These are phyloP conservation scores for Kodamaea sagamina DNA, from an alignment of 805 yeast species.

Conservation along the genomic window DNA sequence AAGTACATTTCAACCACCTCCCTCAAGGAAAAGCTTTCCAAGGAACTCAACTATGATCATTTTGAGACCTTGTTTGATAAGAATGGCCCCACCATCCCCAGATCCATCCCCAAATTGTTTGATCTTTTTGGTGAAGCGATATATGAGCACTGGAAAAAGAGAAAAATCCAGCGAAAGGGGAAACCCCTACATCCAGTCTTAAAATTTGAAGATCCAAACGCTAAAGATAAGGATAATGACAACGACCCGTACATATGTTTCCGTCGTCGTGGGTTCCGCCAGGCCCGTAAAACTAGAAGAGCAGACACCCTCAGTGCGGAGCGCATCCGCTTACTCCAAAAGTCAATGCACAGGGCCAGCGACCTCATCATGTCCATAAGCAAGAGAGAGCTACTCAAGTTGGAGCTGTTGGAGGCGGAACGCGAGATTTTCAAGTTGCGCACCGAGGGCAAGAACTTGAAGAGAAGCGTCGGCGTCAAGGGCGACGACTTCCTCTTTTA, in stretches of 20 bases:
- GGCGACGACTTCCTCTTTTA: conserved; percentile 85
- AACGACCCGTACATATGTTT: conserved; percentile 94
- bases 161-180: conserved; percentile 74
- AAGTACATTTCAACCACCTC: conserved; percentile 52
- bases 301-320: conserved; percentile 91
- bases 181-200: conserved; percentile 70
- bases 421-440: conserved; percentile 70
- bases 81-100: conserved; percentile 21
- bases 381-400: conserved; percentile 67
- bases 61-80: conserved; percentile 63
- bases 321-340: conserved; percentile 68
- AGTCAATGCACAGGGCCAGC: conserved; percentile 75
- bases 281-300: conserved; percentile 92
- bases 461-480: conserved; percentile 71
- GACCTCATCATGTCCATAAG: conserved; percentile 69
- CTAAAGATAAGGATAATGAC: conserved; percentile 79
- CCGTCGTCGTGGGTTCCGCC: conserved; percentile 92
- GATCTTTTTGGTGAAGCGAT: conserved; percentile 63
- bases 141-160: conserved; percentile 77
- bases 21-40: conserved; percentile 57
- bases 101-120: conserved; percentile 51
- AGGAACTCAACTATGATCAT: conserved; percentile 55
- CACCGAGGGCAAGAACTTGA: conserved; percentile 67
- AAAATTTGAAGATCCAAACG: conserved; percentile 77
- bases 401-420: conserved; percentile 64